phyloP scores from a whole-genome alignment of 805 yeast genomes.

The Candida morakotiae region DNA sequence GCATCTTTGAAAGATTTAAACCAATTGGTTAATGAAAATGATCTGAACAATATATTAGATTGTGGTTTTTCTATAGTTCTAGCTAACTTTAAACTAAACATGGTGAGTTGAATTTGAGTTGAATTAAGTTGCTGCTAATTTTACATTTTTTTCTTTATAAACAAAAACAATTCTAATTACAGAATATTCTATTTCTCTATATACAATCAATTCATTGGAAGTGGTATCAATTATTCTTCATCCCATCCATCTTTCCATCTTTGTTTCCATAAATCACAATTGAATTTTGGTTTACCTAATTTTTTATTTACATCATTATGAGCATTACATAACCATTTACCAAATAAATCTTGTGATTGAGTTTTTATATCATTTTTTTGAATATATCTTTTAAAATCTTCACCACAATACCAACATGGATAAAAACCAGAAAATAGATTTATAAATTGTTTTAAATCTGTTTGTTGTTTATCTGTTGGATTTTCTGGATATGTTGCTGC shows the following conservation, averaged over 20 bases:
- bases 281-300: conserved; percentile 80
- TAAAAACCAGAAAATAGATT: conserved; percentile 71
- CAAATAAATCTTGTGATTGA: conserved; percentile 69
- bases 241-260: conserved; percentile 98
- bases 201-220: too few species aligned
- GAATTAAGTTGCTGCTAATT: conserved; percentile 3
- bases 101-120: too few species aligned
- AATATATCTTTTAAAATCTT: conserved; percentile 70
- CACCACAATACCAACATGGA: conserved; percentile 93
- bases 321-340: conserved; percentile 90
- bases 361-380: conserved; percentile 51
- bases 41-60: background rate
- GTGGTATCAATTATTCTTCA: conserved; percentile 7
- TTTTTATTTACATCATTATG: conserved; percentile 90
- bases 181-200: background rate
- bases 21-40: conserved; percentile 8
- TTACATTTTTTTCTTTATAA: background rate
- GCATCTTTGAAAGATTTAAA: conserved; percentile 8
- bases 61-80: conserved; percentile 1
- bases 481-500: conserved; percentile 83
- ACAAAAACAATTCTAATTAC: background rate
- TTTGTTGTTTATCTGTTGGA: conserved; percentile 60
- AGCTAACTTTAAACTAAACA: conserved; percentile 8
- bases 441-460: conserved; percentile 68
- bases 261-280: conserved; percentile 85